Evolutionary conservation across 495 filamentous ascomycete species (phyloP).

Genomic region (Mytilinidion resinicola): DNA sequence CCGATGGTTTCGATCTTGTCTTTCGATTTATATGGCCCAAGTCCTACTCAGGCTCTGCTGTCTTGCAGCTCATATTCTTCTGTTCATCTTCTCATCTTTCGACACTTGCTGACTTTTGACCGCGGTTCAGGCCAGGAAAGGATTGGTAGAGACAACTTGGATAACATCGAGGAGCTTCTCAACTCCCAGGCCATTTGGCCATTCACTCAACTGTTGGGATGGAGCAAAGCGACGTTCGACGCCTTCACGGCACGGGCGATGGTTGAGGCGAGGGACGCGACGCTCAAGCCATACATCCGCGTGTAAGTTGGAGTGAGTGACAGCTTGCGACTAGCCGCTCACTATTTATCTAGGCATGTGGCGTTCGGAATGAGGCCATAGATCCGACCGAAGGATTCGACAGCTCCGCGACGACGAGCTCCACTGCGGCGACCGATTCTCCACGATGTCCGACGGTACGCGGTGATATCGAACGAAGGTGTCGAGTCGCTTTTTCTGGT

Average conservation of each 20-base stretch:
- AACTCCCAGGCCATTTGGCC: conserved; percentile 31
- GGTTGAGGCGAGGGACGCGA: conserved; percentile 21
- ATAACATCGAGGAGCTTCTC: conserved; percentile 26
- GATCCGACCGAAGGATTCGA: no score
- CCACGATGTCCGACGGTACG: no score
- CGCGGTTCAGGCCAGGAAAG: not conserved
- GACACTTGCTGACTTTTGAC: not conserved
- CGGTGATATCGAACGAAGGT: no score
- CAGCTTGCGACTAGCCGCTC: no score
- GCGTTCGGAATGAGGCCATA: no score
- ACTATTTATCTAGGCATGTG: no score
- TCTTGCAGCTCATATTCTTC: not conserved
- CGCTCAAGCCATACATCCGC: conserved; percentile 31
- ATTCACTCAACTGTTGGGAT: conserved; percentile 25
- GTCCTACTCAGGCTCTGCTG: not conserved
- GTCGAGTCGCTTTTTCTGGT: no score
- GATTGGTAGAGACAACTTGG: conserved; percentile 24
- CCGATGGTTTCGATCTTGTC: no score
- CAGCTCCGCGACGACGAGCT: no score
- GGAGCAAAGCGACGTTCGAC: conserved; percentile 23
- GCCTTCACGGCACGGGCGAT: conserved; percentile 23
- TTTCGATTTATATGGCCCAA: no score
- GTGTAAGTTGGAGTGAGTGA: conserved; percentile 21
- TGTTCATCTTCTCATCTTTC: not conserved
- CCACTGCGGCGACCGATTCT: no score